Evolutionary conservation across 768 basidiomycete genomes (phyloP), one percentile per base, ranked within the genome.

Genomic region (Clavulina sp.): DNA sequence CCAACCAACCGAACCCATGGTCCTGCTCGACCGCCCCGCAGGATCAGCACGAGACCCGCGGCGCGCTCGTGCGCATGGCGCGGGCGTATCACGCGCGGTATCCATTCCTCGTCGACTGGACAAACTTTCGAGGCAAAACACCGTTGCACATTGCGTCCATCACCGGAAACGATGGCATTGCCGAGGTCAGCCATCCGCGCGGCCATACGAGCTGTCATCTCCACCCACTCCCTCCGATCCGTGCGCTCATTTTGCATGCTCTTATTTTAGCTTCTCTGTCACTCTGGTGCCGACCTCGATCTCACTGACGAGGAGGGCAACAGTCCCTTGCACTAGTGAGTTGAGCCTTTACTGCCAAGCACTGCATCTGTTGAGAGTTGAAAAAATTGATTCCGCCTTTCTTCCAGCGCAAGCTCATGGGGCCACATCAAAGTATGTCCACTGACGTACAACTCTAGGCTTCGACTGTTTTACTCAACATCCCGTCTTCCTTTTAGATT

Each of bases 241-340:
- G n/a, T n/a, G n/a, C n/a, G n/a, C 7, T 40, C 4, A 9, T 6
- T 23, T 18, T 5, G 13, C 16, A 50, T 36, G 5, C 49, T 31
- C 9, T 41, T 31, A 5, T 53, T 49, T 52, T 28, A 89, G 88
- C 87, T 91, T 79, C 70, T 93, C 40, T 88, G 84, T 63, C 88
- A 93, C 66, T 67, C 89, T 19, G 86, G 80, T 4, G 92, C 91
- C 26, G 92, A 95, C 66, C 73, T 82, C 57, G 84, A 95, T 66
- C 66, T 96, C 48, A 72, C 89, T 7, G 92, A 96, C 68, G 78
- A 88, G 55, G 78, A 83, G 66, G 92, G 92, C 43, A 93, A 95
- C 59, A 86, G 88, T 1, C 79, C 92, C 30, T 67, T 96, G 51
- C 92, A 96, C 65, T 91, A 91, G 88, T 92, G 62, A 66, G 85